Conservation (phyloP, 495 filamentous ascomycete genomes). For the Antarctomyces pellizariae region DNA sequence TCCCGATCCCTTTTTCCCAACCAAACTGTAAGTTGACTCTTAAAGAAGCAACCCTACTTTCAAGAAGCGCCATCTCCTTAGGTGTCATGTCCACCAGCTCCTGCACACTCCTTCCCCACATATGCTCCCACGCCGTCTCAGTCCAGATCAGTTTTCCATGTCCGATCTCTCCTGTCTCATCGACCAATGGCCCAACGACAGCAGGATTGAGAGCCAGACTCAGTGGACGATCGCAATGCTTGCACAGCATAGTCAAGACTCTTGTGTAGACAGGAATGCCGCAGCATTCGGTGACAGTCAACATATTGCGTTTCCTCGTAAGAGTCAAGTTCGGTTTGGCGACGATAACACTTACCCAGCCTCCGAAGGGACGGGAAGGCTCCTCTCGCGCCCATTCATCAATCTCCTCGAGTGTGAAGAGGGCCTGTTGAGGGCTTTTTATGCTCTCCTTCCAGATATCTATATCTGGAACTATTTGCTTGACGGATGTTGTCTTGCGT, state of each 20-base stretch:
- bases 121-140: conserved; percentile 25
- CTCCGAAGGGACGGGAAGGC: too few relatives aligned
- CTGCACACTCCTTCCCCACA: conserved; percentile 20
- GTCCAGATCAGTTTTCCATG: conserved; percentile 28
- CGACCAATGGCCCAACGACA: conserved; percentile 25
- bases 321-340: background rate
- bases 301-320: background rate
- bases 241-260: conserved; percentile 20
- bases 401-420: too few relatives aligned
- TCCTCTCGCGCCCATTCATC: too few relatives aligned
- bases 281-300: conserved; percentile 18
- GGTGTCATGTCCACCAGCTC: conserved; percentile 14
- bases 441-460: too few relatives aligned
- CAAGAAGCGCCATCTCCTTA: conserved; percentile 20
- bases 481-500: too few relatives aligned
- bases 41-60: conserved; percentile 24
- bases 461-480: too few relatives aligned
- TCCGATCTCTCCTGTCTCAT: conserved; percentile 28
- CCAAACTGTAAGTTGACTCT: conserved; percentile 30
- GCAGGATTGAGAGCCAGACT: conserved; percentile 28
- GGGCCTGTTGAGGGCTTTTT: too few relatives aligned
- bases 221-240: conserved; percentile 23
- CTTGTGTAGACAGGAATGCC: conserved; percentile 31
- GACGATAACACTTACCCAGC: too few relatives aligned
- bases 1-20: conserved; percentile 22